phyloP scores from a whole-genome alignment of 805 yeast genomes.

The Maudiozyma saulgeensis region DNA sequence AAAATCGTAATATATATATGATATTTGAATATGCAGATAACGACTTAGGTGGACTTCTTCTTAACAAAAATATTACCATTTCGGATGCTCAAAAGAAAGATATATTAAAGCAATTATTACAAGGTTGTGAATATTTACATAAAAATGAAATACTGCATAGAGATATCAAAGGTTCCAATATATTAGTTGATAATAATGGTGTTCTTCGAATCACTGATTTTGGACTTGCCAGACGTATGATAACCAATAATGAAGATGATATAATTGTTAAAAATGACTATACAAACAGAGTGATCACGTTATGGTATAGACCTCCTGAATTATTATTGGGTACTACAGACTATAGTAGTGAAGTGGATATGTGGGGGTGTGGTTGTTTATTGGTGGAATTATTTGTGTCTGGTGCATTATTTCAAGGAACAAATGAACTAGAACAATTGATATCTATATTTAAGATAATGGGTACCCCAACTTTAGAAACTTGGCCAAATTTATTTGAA shows the following conservation, averaged over 20 bases:
- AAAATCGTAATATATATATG: conserved; percentile 59
- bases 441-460: conserved; percentile 64
- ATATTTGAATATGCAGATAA: conserved; percentile 89
- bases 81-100: conserved; percentile 57
- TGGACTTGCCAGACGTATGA: conserved; percentile 72
- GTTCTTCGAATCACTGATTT: conserved; percentile 68
- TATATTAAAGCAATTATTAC: conserved; percentile 53
- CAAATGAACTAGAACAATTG: conserved; percentile 79
- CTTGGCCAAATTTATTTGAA: conserved; percentile 71
- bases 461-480: conserved; percentile 72
- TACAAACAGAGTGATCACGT: conserved; percentile 88
- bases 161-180: conserved; percentile 76
- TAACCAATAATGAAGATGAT: conserved; percentile 30
- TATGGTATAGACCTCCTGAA: conserved; percentile 98
- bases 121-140: conserved; percentile 64
- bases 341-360: conserved; percentile 84
- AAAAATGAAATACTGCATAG: conserved; percentile 61
- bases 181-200: conserved; percentile 55
- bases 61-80: conserved; percentile 60
- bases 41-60: conserved; percentile 79
- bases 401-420: conserved; percentile 75
- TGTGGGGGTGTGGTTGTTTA: conserved; percentile 96
- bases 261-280: conserved; percentile 50
- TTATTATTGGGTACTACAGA: conserved; percentile 80
- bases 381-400: conserved; percentile 71